These are phyloP conservation scores for Puccinia polysora DNA, from an alignment of 1,284 basidiomycete species.

Conservation along the genomic window DNA sequence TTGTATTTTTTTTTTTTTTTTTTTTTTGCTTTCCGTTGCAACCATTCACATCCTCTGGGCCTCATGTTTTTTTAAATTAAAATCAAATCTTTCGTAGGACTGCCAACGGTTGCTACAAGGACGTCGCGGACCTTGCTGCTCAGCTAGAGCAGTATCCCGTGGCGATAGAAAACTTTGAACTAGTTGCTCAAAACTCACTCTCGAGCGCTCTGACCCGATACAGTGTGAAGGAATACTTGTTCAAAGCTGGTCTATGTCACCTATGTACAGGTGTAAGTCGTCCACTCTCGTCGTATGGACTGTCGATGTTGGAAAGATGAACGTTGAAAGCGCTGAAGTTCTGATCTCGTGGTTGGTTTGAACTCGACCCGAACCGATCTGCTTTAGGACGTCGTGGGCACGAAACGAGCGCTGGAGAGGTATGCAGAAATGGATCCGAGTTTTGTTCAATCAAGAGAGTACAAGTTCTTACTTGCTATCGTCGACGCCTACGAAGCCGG, in stretches of 20 bases:
- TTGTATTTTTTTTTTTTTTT: constrained; percentile 45
- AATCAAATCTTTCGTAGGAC: constrained; percentile 64
- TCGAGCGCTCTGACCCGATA: constrained; percentile 87
- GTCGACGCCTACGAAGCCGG: constrained; percentile 73
- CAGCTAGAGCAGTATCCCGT: constrained; percentile 77
- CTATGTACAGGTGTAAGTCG: constrained; percentile 74
- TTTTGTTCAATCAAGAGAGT: constrained; percentile 79
- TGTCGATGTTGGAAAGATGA: neutral
- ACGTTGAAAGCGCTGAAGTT: neutral
- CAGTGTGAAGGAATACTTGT: constrained; percentile 96
- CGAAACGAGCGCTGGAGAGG: constrained; percentile 68
- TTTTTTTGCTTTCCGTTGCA: constrained; percentile 16
- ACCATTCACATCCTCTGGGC: neutral
- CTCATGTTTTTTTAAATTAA: neutral
- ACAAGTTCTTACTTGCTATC: constrained; percentile 73
- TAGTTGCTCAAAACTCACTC: constrained; percentile 81
- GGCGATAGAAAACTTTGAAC: constrained; percentile 82
- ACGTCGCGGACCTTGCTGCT: constrained; percentile 89
- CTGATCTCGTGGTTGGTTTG: neutral
- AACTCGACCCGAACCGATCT: neutral
- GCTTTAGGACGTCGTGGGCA: constrained; percentile 73
- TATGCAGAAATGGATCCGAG: constrained; percentile 73
- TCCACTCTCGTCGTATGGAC: neutral
- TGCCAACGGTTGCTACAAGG: constrained; percentile 90
- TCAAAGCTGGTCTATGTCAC: constrained; percentile 79